phyloP scores from a whole-genome alignment of 257 asterid species.

The Plectranthus barbatus region DNA sequence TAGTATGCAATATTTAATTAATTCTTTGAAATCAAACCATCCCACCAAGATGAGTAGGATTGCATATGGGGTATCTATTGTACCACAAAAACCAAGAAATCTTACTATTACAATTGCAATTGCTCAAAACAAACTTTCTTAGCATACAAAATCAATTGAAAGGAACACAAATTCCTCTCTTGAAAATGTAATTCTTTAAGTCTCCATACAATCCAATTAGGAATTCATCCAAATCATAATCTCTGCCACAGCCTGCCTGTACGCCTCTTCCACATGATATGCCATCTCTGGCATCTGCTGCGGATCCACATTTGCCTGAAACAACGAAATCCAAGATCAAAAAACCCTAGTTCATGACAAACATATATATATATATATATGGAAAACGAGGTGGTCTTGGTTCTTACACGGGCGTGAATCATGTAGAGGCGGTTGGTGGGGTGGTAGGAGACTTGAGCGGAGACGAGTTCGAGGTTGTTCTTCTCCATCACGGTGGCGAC shows the following conservation, averaged over 20 bases:
- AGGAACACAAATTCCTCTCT: not conserved
- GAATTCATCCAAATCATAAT: conserved; percentile 33
- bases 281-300: conserved; percentile 23
- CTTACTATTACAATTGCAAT: not conserved
- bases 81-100: too few relatives aligned
- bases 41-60: too few relatives aligned
- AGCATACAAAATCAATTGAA: not conserved
- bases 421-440: conserved; percentile 27
- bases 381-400: not conserved
- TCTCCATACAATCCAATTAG: not conserved
- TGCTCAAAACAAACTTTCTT: not conserved
- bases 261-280: conserved; percentile 41
- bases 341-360: not conserved
- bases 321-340: not conserved
- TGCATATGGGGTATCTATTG: not conserved
- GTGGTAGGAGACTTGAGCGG: conserved; percentile 38
- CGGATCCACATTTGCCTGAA: conserved; percentile 35
- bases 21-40: too few relatives aligned
- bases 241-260: conserved; percentile 54
- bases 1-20: too few relatives aligned
- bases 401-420: conserved; percentile 49
- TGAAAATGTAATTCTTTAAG: not conserved
- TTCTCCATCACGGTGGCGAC: conserved; percentile 35
- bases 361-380: too few relatives aligned
- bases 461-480: conserved; percentile 33